A percentile compares a stretch with the other conserved stretches of the same genome.
These are phyloP conservation scores for Carpinus fangiana DNA, from an alignment of 306 rosid species.

Conservation along the genomic window DNA sequence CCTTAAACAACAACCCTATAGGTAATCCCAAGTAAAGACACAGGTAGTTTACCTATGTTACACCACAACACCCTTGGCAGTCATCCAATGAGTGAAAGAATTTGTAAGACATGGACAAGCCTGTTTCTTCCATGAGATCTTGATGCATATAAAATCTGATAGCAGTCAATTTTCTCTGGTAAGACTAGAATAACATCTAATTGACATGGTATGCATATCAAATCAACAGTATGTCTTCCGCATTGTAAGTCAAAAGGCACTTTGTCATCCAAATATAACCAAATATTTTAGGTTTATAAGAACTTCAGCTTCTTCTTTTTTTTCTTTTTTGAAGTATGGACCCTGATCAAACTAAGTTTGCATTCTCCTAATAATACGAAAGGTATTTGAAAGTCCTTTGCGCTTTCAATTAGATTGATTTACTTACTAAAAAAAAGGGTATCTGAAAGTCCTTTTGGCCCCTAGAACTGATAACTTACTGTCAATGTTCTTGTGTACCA, in stretches of 20 bases:
- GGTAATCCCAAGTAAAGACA: not conserved
- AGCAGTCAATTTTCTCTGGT: not conserved
- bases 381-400: no score
- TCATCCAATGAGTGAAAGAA: conserved; percentile 1
- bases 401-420: no score
- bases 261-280: not conserved
- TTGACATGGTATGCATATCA: not conserved
- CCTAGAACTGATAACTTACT: not conserved
- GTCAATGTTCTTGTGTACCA: conserved; percentile 13
- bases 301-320: not conserved
- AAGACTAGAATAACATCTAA: not conserved
- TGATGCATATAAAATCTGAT: not conserved
- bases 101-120: not conserved
- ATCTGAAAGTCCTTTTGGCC: not conserved
- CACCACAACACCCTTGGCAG: not conserved
- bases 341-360: not conserved
- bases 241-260: not conserved
- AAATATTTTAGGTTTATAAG: not conserved
- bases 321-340: not conserved
- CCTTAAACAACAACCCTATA: not conserved
- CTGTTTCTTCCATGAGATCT: not conserved
- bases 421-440: no score
- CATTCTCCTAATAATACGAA: not conserved
- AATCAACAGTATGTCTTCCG: not conserved
- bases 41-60: not conserved